Base-by-base conservation (phyloP, 768 basidiomycete species). In the Serendipita sp. region DNA sequence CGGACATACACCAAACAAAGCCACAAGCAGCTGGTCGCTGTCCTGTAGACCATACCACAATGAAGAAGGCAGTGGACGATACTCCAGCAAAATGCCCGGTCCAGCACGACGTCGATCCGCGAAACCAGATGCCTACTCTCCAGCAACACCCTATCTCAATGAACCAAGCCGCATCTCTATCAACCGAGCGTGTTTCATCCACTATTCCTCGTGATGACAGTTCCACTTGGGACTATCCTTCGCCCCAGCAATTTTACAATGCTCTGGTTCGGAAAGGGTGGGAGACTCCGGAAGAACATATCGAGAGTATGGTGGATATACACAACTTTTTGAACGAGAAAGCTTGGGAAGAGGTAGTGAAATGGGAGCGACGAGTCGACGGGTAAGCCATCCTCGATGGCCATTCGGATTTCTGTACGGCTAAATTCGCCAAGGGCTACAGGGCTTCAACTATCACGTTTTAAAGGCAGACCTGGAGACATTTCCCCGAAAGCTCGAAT, bases 301-400 rank as follows among this genome's bases (percentile, higher is more conserved):
- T 97, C 51, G 94, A 93, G 73, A 91, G 86, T 30, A 96, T 99
- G 90, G 96, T 99, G 48, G 86, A 92, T 67, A 97, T 98, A 41
- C 96, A 99, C 73, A 99, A 99, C 73, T 97, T 94, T 69, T 73
- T 99, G 74, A 98, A 99, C 71, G 96, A 99, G 76, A 80, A 86
- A 72, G 96, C 96, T 16, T 99, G 96, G 96, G 76, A 83, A 63
- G 92, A 98, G 74, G 95, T 99, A 2, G 73, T 90, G 66, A 86
- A 83, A 73, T 98, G 96, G 95, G 96, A 99, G 75, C 82, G 81
- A 72, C 78, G 84, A 70, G 74, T 75, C 65, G 74, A 84, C 68
- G 75, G 76, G 89, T 89, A 70, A 72, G 85, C 78, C 38, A 60
- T 54, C 13, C 2, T 15, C 35, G 30, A 56, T 35, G 7, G 37